These are phyloP conservation scores for Colletotrichum sp. DNA, from an alignment of 2,329 filamentous ascomycete genomes.

Conservation along the genomic window DNA sequence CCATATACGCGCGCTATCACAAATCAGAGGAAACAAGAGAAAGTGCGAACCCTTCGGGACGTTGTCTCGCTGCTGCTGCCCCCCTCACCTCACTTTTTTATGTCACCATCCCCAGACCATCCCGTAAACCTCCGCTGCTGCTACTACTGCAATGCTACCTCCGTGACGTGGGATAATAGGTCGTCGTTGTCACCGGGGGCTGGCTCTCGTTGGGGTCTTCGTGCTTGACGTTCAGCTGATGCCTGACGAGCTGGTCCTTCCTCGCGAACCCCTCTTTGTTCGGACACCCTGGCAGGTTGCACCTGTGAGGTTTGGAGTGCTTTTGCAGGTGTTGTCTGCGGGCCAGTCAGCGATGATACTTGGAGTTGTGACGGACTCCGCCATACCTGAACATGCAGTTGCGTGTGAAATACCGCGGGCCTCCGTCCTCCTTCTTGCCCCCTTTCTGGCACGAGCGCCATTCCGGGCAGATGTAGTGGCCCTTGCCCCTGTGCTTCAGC, in stretches of 20 bases:
- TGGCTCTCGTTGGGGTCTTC: background rate
- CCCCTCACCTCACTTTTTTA: background rate
- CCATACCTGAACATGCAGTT: constrained; percentile 42
- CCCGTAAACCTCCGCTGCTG: background rate
- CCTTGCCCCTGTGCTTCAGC: constrained; percentile 44
- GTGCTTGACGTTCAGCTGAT: constrained; percentile 45
- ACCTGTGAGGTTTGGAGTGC: constrained; percentile 46
- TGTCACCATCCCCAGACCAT: background rate
- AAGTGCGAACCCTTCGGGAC: background rate
- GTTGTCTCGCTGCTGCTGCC: background rate
- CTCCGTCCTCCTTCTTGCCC: constrained; percentile 42
- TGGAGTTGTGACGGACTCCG: constrained; percentile 11
- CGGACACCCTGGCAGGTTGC: constrained; percentile 41
- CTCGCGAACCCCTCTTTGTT: constrained; percentile 48
- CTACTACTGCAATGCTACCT: background rate
- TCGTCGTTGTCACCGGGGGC: background rate
- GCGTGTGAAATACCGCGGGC: constrained; percentile 42
- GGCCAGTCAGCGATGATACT: background rate
- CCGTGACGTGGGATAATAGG: background rate
- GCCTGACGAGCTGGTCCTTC: constrained; percentile 45
- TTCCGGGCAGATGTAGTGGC: constrained; percentile 40
- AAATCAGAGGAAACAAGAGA: background rate
- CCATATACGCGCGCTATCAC: background rate
- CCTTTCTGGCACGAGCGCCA: constrained; percentile 42
- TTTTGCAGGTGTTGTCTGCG: constrained; percentile 48